Evolutionary conservation across 2,329 filamentous ascomycete genomes (phyloP).

Genomic region (Botrytis paeoniae): DNA sequence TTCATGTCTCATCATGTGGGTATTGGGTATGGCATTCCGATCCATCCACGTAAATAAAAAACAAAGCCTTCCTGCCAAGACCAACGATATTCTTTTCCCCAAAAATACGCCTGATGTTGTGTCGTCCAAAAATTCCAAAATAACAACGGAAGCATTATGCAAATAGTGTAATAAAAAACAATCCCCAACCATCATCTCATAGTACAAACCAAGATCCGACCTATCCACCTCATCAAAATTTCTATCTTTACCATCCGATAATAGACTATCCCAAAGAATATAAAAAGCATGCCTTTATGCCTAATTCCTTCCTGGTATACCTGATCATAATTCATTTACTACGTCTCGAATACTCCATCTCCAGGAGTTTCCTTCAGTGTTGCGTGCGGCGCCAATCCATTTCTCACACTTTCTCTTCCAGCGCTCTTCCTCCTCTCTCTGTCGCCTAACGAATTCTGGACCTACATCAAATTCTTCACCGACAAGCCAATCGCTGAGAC

Average conservation of each 20-base stretch:
- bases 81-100: conserved; percentile 9
- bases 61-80: background rate
- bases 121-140: conserved; percentile 3
- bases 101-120: conserved; percentile 7
- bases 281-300: conserved; percentile 15
- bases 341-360: conserved; percentile 72
- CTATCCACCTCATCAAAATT: conserved; percentile 4
- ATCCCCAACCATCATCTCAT: conserved; percentile 15
- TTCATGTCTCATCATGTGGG: conserved; percentile 3
- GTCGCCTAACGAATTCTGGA: conserved; percentile 84
- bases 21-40: background rate
- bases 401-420: conserved; percentile 86
- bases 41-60: background rate
- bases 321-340: conserved; percentile 39
- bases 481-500: conserved; percentile 71
- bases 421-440: conserved; percentile 85
- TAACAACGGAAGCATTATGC: conserved; percentile 16
- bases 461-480: conserved; percentile 98
- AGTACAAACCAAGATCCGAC: conserved; percentile 18
- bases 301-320: background rate
- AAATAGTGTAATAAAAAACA: conserved; percentile 4
- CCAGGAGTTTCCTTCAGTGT: conserved; percentile 61
- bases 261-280: conserved; percentile 20
- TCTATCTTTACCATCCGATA: conserved; percentile 8
- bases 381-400: conserved; percentile 64